Evolutionary conservation across 2,329 filamentous ascomycete genomes (phyloP).

Genomic region (Botrytis fabae): DNA sequence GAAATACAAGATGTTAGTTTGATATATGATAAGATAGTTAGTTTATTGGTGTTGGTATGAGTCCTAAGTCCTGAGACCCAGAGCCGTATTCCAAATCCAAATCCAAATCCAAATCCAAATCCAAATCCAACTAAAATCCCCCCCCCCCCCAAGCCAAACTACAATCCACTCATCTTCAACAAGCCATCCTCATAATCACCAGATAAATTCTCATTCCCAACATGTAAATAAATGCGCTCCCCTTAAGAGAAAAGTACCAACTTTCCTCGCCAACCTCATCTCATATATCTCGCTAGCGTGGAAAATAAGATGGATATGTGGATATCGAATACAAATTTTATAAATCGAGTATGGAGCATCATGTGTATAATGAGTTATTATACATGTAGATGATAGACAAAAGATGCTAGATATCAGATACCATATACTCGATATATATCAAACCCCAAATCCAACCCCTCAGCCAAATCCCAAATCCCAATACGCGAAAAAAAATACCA

Average conservation of each 20-base stretch:
- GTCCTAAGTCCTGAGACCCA: background rate
- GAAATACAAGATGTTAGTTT: background rate
- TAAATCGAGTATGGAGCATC: background rate
- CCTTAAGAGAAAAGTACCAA: background rate
- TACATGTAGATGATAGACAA: background rate
- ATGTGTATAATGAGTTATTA: no score
- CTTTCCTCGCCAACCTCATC: background rate
- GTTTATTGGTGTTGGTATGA: background rate
- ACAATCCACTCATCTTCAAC: no score
- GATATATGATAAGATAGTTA: background rate
- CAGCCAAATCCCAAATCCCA: background rate
- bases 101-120: background rate
- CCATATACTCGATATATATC: no score
- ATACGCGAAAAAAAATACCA: background rate
- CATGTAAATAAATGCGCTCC: background rate
- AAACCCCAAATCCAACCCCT: no score
- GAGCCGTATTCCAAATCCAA: background rate
- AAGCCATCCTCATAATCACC: no score
- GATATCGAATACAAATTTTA: background rate
- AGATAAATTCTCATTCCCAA: no score
- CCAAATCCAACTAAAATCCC: no score
- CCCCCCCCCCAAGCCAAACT: no score
- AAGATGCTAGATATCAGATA: background rate
- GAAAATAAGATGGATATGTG: accelerated
- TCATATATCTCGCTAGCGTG: background rate